phyloP scores from a whole-genome alignment of 192 early-diverging fungal genomes.

The Spizellomyces punctatus region DNA sequence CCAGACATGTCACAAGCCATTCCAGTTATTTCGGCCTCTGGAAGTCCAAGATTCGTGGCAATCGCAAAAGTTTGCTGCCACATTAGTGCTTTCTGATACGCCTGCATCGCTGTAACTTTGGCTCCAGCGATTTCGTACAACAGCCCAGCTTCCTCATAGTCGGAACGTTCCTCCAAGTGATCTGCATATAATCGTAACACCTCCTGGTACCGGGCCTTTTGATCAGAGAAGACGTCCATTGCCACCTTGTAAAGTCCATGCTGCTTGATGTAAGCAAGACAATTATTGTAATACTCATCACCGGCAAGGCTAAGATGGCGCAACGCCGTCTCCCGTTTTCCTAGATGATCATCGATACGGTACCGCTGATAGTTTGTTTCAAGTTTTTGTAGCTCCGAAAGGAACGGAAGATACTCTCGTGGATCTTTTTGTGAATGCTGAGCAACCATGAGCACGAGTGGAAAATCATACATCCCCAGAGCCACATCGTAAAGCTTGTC shows the following conservation, averaged over 20 bases:
- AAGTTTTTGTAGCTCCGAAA: conserved; percentile 78
- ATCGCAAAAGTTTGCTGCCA: conserved; percentile 74
- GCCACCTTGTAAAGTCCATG: conserved; percentile 69
- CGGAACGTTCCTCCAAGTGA: conserved; percentile 51
- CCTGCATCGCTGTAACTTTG: conserved; percentile 59
- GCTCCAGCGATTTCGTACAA: conserved; percentile 61
- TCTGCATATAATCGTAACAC: conserved; percentile 64
- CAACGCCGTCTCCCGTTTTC: conserved; percentile 68
- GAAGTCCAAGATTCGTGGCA: conserved; percentile 57
- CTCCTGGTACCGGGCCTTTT: conserved; percentile 48
- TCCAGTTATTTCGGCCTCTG: conserved; percentile 45
- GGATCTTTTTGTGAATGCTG: conserved; percentile 97
- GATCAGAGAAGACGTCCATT: conserved; percentile 51
- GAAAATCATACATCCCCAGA: conserved; percentile 92
- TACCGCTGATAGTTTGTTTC: conserved; percentile 79
- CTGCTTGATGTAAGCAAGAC: conserved; percentile 61
- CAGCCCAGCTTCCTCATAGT: conserved; percentile 71
- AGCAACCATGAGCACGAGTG: conserved; percentile 91
- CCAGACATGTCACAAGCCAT: conserved; percentile 57
- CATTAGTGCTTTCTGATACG: conserved; percentile 53
- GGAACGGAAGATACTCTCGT: conserved; percentile 89
- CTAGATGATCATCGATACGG: conserved; percentile 86
- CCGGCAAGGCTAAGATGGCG: conserved; percentile 54
- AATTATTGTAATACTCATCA: conserved; percentile 41
- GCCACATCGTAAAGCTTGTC: conserved; percentile 89